Conservation (phyloP, 139 green algal genomes). For the Astrephomene gubernaculifera region DNA sequence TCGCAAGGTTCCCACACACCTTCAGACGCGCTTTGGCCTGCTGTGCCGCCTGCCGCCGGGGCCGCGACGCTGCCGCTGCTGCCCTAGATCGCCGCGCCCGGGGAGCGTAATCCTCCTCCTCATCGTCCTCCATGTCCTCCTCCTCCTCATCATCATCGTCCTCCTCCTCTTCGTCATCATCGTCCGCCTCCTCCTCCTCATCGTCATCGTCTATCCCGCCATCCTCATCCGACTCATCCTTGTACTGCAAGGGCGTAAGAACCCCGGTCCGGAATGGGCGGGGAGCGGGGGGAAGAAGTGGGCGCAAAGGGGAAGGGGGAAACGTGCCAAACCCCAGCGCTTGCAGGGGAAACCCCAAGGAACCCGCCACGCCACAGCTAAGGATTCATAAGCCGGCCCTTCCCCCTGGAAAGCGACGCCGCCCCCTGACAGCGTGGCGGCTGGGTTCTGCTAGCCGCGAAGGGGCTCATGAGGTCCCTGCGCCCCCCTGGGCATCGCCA, state of each 20-base stretch:
- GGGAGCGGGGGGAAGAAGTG: neutral
- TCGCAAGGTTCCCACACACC: conserved; percentile 9
- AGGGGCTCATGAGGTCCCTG: too few relatives aligned
- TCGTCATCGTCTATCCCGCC: conserved; percentile 1
- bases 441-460: too few relatives aligned
- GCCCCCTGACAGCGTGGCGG: too few relatives aligned
- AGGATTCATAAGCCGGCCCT: too few relatives aligned
- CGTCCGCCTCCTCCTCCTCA: conserved; percentile 6
- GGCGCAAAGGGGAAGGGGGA: neutral
- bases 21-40: conserved; percentile 35
- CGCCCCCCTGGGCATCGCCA: too few relatives aligned
- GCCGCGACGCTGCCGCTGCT: neutral
- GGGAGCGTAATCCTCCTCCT: conserved; percentile 33
- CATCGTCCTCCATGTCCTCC: neutral
- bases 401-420: too few relatives aligned
- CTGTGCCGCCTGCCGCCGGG: conserved; percentile 41
- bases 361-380: too few relatives aligned
- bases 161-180: neutral
- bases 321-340: too few relatives aligned
- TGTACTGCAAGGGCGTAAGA: conserved; percentile 14
- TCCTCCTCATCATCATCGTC: conserved; percentile 9
- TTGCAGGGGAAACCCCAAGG: too few relatives aligned
- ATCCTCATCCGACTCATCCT: conserved; percentile 43
- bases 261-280: neutral
- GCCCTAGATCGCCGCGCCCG: neutral